phyloP scores from a whole-genome alignment of 2,329 filamentous ascomycete species.

The Claviceps arundinis region DNA sequence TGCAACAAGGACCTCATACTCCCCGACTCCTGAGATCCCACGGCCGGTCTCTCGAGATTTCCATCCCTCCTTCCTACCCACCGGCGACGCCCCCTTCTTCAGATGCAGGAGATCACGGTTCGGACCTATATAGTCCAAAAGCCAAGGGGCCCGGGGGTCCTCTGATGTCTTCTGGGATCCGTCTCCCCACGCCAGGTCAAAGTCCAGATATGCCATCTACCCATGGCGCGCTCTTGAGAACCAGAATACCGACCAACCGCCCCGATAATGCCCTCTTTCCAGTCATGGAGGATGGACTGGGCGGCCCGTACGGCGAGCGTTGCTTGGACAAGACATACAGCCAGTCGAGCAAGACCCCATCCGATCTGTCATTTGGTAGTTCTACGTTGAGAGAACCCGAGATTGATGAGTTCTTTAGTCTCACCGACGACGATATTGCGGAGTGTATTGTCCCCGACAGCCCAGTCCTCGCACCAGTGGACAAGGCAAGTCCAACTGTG shows the following conservation, averaged over 20 bases:
- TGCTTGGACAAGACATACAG: slow-evolving; percentile 16
- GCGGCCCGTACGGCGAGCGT: slow-evolving; percentile 12
- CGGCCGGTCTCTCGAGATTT: slow-evolving; percentile 12
- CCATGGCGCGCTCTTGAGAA: slow-evolving; percentile 13
- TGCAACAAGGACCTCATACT: slow-evolving; percentile 10
- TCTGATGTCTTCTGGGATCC: slow-evolving; percentile 4
- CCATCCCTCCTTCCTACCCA: slow-evolving; percentile 9
- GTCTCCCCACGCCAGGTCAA: slow-evolving; percentile 18
- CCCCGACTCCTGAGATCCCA: slow-evolving; percentile 14
- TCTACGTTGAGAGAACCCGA: slow-evolving; percentile 35
- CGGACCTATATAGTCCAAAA: neutral
- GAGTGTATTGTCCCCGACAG: slow-evolving; percentile 22
- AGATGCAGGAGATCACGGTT: slow-evolving; percentile 14
- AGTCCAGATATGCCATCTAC: slow-evolving; percentile 18
- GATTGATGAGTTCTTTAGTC: slow-evolving; percentile 38
- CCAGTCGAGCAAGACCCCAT: slow-evolving; percentile 18
- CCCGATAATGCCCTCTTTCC: slow-evolving; percentile 15
- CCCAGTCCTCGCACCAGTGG: slow-evolving; percentile 4
- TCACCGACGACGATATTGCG: slow-evolving; percentile 46
- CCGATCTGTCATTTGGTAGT: slow-evolving; percentile 17
- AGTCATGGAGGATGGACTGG: slow-evolving; percentile 15
- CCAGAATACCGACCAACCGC: slow-evolving; percentile 13
- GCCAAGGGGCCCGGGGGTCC: slow-evolving; percentile 8
- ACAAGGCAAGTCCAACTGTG: slow-evolving; percentile 6
- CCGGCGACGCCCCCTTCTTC: slow-evolving; percentile 21